Conservation (phyloP, 768 basidiomycete species). For the Hygrocybe punicea region DNA sequence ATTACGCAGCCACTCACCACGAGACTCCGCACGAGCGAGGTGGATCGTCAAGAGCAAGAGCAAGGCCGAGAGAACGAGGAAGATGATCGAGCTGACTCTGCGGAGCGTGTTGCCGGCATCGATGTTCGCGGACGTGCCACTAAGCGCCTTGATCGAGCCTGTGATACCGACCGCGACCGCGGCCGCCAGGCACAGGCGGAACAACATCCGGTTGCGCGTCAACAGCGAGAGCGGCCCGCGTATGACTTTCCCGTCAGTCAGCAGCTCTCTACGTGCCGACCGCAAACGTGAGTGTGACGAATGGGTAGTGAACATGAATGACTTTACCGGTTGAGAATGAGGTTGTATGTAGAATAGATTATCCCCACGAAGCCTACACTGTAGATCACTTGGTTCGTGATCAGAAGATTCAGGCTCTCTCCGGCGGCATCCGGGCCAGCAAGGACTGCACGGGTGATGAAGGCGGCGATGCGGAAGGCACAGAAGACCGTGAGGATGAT, state of each 20-base stretch:
- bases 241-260: no score
- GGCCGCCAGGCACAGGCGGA: constrained; percentile 26
- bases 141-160: constrained; percentile 20
- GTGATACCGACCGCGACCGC: constrained; percentile 38
- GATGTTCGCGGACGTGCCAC: constrained; percentile 13
- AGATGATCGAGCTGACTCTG: constrained; percentile 35
- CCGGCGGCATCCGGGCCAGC: constrained; percentile 31
- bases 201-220: constrained; percentile 30
- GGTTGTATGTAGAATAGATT: constrained; percentile 40
- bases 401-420: constrained; percentile 32
- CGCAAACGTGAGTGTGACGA: background rate
- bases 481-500: constrained; percentile 38
- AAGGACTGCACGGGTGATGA: constrained; percentile 39
- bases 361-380: constrained; percentile 45
- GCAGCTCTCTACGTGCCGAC: no score
- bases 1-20: constrained; percentile 13
- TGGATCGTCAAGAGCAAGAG: constrained; percentile 31
- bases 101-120: constrained; percentile 23
- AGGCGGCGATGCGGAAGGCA: constrained; percentile 38
- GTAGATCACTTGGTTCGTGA: constrained; percentile 39
- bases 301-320: background rate
- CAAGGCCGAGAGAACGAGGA: constrained; percentile 36
- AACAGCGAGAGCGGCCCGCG: constrained; percentile 26
- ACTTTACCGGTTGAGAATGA: constrained; percentile 45
- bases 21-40: constrained; percentile 19